Conservation (phyloP, 441 rosid genomes). For the Mallotus repandus region DNA sequence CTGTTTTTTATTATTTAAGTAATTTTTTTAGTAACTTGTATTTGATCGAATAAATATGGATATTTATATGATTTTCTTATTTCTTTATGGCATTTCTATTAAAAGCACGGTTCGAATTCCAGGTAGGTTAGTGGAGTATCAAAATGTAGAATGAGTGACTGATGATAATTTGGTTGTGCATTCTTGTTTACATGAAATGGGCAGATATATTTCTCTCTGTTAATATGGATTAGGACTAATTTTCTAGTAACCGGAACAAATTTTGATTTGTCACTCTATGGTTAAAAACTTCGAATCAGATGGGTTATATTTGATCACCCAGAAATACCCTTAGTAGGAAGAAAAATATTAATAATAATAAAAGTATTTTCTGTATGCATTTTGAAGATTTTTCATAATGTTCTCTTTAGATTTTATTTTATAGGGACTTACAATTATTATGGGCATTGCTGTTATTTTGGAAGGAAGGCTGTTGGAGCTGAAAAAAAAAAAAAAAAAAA, state of each 20-base stretch:
- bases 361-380: background rate
- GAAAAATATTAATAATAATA: too few relatives aligned
- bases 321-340: background rate
- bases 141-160: background rate
- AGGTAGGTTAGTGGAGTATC: background rate
- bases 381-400: background rate
- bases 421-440: slow-evolving; percentile 14
- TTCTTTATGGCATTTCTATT: background rate
- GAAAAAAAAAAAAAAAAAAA: background rate
- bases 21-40: too few relatives aligned
- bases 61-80: background rate
- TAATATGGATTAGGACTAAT: background rate
- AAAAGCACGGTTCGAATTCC: background rate
- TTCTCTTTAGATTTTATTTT: background rate
- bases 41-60: background rate
- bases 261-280: background rate
- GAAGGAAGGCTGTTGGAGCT: slow-evolving; percentile 21
- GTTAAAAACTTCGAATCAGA: background rate
- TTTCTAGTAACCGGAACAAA: too few relatives aligned
- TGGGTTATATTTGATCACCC: background rate
- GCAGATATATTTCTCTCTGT: background rate
- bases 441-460: slow-evolving; percentile 21
- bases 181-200: background rate
- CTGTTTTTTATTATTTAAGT: too few relatives aligned
- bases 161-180: slow-evolving; percentile 1